Conservation (phyloP, 495 filamentous ascomycete genomes). For the Antarctomyces pellizariae region DNA sequence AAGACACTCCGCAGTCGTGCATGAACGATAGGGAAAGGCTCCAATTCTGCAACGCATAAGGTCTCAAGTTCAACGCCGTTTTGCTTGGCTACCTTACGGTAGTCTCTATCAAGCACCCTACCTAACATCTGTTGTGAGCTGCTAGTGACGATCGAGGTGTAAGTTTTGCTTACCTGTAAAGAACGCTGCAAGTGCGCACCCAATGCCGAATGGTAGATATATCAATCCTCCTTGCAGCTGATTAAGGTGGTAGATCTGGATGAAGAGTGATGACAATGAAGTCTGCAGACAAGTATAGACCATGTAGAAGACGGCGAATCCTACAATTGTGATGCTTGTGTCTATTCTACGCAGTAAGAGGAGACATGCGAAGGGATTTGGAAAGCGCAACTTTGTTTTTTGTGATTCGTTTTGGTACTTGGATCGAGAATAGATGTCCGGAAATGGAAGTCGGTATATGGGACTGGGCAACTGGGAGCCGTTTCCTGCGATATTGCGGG, state of each 20-base stretch:
- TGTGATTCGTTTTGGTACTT: too few relatives aligned
- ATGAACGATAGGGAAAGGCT: conserved; percentile 35
- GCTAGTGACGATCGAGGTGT: too few relatives aligned
- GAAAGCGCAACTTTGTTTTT: conserved; percentile 24
- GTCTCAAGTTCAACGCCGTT: conserved; percentile 21
- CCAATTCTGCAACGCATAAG: conserved; percentile 26
- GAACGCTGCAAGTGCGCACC: conserved; percentile 42
- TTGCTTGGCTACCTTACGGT: conserved; percentile 18
- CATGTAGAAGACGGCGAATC: conserved; percentile 25
- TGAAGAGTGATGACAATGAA: conserved; percentile 25
- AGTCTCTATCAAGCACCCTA: conserved; percentile 30
- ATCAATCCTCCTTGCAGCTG: conserved; percentile 44
- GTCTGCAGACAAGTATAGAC: conserved; percentile 27
- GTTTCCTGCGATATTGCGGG: conserved; percentile 46
- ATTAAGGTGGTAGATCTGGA: conserved; percentile 36
- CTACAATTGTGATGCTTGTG: conserved; percentile 35
- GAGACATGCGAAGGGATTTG: conserved; percentile 37
- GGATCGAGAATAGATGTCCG: too few relatives aligned
- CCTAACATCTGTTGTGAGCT: too few relatives aligned
- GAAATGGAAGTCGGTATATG: too few relatives aligned
- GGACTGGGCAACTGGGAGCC: too few relatives aligned
- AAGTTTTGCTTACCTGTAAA: conserved; percentile 36
- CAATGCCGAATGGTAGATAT: conserved; percentile 36
- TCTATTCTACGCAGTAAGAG: too few relatives aligned
- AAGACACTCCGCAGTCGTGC: conserved; percentile 32